phyloP scores from a whole-genome alignment of 768 basidiomycete species.

The Multifurca ochricompacta region DNA sequence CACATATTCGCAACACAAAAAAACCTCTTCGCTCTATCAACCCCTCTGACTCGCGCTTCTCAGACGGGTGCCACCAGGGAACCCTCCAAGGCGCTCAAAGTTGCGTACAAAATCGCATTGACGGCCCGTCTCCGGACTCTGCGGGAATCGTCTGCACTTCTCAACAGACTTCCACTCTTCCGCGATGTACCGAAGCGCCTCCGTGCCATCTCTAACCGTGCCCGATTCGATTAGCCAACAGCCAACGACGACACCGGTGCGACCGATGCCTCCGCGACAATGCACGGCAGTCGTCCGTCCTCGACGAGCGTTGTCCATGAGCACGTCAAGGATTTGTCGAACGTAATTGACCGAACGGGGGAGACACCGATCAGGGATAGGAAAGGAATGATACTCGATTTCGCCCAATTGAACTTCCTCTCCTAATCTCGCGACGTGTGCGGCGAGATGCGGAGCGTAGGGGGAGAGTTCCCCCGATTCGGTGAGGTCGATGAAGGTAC shows the following conservation, averaged over 20 bases:
- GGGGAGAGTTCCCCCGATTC: constrained; percentile 68
- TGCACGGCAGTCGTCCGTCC: constrained; percentile 66
- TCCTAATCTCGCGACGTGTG: constrained; percentile 47
- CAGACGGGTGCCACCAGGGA: neutral
- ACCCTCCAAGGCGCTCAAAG: constrained; percentile 30
- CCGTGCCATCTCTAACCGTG: constrained; percentile 50
- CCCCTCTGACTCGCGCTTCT: neutral
- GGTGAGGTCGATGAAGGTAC: constrained; percentile 81
- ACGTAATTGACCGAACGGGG: constrained; percentile 55
- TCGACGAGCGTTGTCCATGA: constrained; percentile 51
- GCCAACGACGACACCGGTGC: constrained; percentile 55
- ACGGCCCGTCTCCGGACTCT: constrained; percentile 72
- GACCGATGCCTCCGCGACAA: constrained; percentile 71
- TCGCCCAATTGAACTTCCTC: constrained; percentile 43
- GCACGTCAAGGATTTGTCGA: constrained; percentile 47
- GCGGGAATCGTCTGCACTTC: constrained; percentile 67
- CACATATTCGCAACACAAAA: no score
- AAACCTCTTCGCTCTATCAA: no score
- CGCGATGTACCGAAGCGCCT: constrained; percentile 58
- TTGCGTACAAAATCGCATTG: constrained; percentile 69
- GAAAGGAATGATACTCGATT: constrained; percentile 72
- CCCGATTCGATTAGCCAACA: constrained; percentile 73
- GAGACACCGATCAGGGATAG: constrained; percentile 64
- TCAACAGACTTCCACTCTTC: constrained; percentile 68
- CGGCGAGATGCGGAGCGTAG: constrained; percentile 48